Base-by-base conservation (phyloP, 306 rosid genomes). In the Citrullus mucosospermus region DNA sequence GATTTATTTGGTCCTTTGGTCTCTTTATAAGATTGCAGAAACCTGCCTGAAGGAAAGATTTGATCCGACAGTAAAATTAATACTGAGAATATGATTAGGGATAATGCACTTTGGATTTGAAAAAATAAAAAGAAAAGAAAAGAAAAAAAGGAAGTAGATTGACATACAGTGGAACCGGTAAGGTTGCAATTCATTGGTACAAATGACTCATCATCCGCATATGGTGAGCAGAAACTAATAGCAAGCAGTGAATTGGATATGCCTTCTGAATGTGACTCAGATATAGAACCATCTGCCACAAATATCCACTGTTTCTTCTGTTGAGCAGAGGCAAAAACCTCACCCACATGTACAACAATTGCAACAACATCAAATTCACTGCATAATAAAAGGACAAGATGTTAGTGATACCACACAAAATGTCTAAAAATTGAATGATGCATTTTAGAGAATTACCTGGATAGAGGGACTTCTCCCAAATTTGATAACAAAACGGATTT, bases 301-400 rank as follows among this genome's bases (percentile, higher is more conserved):
- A 90, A 94, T 81, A 89, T 83, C 98, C 97, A 92, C 80, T 94
- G 98, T 84, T 85, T 92, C 86, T 80, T 89, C 77, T 87, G 93
- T 60, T 86, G 88, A 72, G 80, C 83, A 54, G 86, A 75, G 69
- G 78, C 79, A 85, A 83, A 81, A 80, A 85, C 92, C 51, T 85
- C 90, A 77, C 96, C 98, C 79, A 90, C 95, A 69, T 89, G 90
- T 83, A 94, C 88, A 84, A 94, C 85, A 62, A 83, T 81, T 65
- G 92, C 97, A 82, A 85, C 95, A 54, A 87, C 77, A 72, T 94
- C 97, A 79, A 94, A 94, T 78, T 91, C 98, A 22, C 98, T 94
- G 86, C 65, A 56, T 34, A 78, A 68, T 17, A 60, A 63, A 70
- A n/a, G 54, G 66, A 43, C 73, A 60, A 43, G 41, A 57, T 79